Evolutionary conservation across 192 early-diverging fungal species (phyloP), one percentile per base, ranked within the genome.

Genomic region (Backusella morwellensis): DNA sequence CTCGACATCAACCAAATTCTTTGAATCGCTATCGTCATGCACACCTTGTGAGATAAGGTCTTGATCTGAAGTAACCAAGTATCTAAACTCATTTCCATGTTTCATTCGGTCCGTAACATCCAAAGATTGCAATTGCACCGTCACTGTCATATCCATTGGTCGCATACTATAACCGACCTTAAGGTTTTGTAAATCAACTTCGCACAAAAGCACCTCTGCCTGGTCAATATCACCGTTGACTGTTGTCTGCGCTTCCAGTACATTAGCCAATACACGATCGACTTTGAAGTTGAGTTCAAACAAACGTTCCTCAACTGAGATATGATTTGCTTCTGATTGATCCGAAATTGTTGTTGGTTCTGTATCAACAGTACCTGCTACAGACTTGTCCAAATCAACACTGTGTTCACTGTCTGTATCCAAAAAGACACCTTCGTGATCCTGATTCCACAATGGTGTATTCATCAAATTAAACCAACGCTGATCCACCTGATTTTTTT

Each of bases 51-150:
- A 70, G 26, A 66, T 70, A 15, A 40, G 23, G 44, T 50, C 34
- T 9, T 44, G 63, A 12, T 87, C 85, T 11, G 89, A 90, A 1
- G 89, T 81, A 56, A 92, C 81, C 52, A 95, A 75, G 75, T 92
- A 90, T 7, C 83, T 87, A 77, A 91, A 91, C 15, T 84, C 86
- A 8, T 87, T 78, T 15, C 80, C 77, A 35, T 75, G 81, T 15
- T 83, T 86, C 78, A 91, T 83, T 56, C 80, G 78, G 86, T 98
- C 95, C 26, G 93, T 91, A 9, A 97, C 88, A 66, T 88, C 88
- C 26, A 97, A 85, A n/a, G 93, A 90, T 38, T 92, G 88, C 17
- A 99, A 91, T 0, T 88, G 86, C 35, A 97, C 90, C 23, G 90
- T 84, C 1, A 95, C 92, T 19, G 88, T 85, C 88, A 93, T 88